Conservation (phyloP, 345 rosid species). For the Cardamine chenopodiifolia region DNA sequence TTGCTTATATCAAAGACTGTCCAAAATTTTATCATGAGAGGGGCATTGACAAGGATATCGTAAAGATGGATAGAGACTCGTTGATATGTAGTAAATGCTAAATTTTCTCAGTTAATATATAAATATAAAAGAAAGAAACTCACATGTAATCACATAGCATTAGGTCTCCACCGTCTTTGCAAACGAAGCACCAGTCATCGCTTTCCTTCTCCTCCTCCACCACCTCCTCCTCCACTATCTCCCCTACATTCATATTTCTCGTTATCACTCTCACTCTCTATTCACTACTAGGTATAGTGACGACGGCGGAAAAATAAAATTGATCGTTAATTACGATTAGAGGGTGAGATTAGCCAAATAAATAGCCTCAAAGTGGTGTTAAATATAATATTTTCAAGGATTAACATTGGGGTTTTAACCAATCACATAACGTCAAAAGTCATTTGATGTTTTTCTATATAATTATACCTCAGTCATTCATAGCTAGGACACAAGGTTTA, state of each 20-base stretch:
- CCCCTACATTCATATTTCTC: conserved; percentile 3
- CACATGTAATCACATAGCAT: conserved; percentile 37
- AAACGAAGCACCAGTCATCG: conserved; percentile 45
- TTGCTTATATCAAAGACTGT: too few species aligned
- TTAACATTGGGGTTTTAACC: not conserved
- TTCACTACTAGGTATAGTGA: not conserved
- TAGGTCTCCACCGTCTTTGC: conserved; percentile 41
- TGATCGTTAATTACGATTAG: not conserved
- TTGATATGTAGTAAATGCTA: too few species aligned
- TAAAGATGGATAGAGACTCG: too few species aligned
- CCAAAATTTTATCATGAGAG: too few species aligned
- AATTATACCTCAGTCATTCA: too few species aligned
- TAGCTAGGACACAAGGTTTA: too few species aligned
- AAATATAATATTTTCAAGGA: not conserved
- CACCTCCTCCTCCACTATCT: conserved; percentile 4
- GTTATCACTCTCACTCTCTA: not conserved
- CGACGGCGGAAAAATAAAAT: not conserved
- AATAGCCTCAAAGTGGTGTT: not conserved
- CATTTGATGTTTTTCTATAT: too few species aligned
- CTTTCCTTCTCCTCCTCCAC: conserved; percentile 26
- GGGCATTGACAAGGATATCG: too few species aligned
- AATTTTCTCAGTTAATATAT: too few species aligned
- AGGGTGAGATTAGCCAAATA: not conserved
- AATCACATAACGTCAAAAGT: too few species aligned
- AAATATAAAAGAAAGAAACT: too few species aligned